A percentile compares a stretch with the other conserved stretches of the same genome.
Conservation (phyloP, 2,329 filamentous ascomycete genomes). For the Niveomyces coronatus region DNA sequence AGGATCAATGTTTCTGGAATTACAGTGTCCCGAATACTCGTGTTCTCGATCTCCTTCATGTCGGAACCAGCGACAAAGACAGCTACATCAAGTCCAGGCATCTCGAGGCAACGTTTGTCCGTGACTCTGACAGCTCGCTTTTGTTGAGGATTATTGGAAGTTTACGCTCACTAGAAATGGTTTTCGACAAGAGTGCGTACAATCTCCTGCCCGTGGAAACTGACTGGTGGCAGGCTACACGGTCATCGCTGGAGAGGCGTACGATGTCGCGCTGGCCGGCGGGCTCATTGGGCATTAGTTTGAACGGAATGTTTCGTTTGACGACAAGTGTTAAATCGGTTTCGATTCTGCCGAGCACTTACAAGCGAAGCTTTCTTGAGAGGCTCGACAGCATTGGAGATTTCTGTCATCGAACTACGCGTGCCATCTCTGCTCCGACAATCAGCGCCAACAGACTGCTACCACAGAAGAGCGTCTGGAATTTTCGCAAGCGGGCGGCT, state of each 20-base stretch:
- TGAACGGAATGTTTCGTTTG: not conserved
- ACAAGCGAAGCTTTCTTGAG: constrained; percentile 36
- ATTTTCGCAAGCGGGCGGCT: constrained; percentile 29
- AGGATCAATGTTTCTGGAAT: too few species aligned
- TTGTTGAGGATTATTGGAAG: too few species aligned
- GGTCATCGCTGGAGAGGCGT: not conserved
- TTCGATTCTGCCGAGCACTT: not conserved
- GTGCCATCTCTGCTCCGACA: constrained; percentile 42
- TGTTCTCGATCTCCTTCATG: too few species aligned
- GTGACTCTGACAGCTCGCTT: too few species aligned
- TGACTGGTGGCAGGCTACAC: constrained; percentile 5
- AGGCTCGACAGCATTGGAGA: constrained; percentile 38
- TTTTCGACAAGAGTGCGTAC: constrained; percentile 2
- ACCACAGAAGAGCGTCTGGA: constrained; percentile 40
- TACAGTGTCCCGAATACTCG: too few species aligned
- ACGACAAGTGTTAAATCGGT: not conserved
- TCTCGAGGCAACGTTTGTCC: too few species aligned
- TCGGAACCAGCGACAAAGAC: too few species aligned
- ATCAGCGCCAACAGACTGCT: constrained; percentile 44
- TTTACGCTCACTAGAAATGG: not conserved
- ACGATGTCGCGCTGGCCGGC: not conserved
- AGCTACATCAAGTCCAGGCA: too few species aligned
- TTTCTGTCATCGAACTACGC: constrained; percentile 36
- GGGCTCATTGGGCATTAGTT: not conserved
- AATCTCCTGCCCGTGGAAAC: not conserved